A percentile compares a stretch with the other conserved stretches of the same genome.
These are phyloP conservation scores for Rhododendron williamsianum DNA, from an alignment of 148 eudicot species.

Conservation along the genomic window DNA sequence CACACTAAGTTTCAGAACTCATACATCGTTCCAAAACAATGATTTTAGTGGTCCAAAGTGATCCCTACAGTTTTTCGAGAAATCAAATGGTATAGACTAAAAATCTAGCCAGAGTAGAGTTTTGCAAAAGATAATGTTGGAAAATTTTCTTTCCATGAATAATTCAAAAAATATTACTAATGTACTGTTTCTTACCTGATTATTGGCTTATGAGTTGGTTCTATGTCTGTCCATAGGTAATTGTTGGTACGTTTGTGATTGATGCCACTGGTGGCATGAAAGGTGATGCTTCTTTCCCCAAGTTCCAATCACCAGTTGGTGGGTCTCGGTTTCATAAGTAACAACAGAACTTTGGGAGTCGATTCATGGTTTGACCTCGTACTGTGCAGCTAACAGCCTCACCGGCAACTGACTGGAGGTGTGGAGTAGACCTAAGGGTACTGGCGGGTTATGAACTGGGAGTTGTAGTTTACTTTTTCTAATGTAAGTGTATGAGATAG, in stretches of 20 bases:
- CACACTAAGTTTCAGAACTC: neutral
- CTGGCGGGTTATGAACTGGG: constrained; percentile 13
- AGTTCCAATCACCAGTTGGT: constrained; percentile 37
- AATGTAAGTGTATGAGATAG: neutral
- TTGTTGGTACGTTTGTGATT: constrained; percentile 63
- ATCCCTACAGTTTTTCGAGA: neutral
- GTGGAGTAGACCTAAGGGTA: constrained; percentile 14
- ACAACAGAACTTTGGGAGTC: constrained; percentile 34
- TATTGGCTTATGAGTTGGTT: constrained; percentile 7
- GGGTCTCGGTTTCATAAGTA: constrained; percentile 31
- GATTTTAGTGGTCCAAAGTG: neutral
- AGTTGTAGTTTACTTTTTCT: constrained; percentile 15
- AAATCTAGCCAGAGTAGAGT: neutral
- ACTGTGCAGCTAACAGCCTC: constrained; percentile 23
- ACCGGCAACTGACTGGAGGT: constrained; percentile 20
- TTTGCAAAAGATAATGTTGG: neutral
- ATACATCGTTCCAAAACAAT: neutral
- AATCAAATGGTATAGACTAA: neutral
- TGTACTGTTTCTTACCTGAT: neutral
- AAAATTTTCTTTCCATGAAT: neutral
- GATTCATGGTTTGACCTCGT: constrained; percentile 40
- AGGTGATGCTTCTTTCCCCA: constrained; percentile 36
- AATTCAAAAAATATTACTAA: neutral
- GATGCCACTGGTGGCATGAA: constrained; percentile 42
- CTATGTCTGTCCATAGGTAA: constrained; percentile 39